phyloP scores from a whole-genome alignment of 768 basidiomycete species.

The Bullera alba region DNA sequence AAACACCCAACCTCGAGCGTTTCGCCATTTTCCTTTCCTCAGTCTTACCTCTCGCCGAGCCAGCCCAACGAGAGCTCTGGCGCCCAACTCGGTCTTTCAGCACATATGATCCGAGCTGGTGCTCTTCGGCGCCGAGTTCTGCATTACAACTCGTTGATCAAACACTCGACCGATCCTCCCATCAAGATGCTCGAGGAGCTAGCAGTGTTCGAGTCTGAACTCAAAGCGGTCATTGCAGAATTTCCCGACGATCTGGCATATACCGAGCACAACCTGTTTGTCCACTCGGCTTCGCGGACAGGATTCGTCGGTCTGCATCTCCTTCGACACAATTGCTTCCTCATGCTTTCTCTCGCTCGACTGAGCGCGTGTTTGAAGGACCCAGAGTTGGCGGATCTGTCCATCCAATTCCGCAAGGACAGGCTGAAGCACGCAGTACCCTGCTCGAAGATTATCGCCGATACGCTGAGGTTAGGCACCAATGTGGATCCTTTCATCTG shows the following conservation, averaged over 20 bases:
- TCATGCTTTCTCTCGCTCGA: constrained; percentile 2
- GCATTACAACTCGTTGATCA: constrained; percentile 3
- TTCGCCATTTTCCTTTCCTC: background rate
- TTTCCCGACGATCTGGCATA: constrained; percentile 8
- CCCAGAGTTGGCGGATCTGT: too few relatives aligned
- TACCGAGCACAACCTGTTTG: constrained; percentile 5
- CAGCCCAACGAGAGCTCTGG: background rate
- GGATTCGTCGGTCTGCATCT: constrained; percentile 4
- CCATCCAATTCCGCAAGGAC: background rate
- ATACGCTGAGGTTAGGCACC: background rate
- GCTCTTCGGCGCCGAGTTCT: constrained; percentile 7
- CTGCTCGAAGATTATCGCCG: constrained; percentile 1
- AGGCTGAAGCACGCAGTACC: constrained; percentile 1
- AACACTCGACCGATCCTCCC: background rate
- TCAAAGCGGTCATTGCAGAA: constrained; percentile 3
- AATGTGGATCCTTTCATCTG: constrained; percentile 3
- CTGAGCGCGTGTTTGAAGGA: background rate
- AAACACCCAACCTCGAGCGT: background rate
- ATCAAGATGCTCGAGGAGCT: background rate
- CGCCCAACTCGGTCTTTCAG: background rate
- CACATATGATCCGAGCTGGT: constrained; percentile 1
- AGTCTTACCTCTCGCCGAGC: background rate
- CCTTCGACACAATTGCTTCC: constrained; percentile 9
- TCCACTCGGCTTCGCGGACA: constrained; percentile 1
- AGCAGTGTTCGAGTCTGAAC: background rate